phyloP scores from a whole-genome alignment of 75 land plant genomes.

The Pinus tabuliformis region DNA sequence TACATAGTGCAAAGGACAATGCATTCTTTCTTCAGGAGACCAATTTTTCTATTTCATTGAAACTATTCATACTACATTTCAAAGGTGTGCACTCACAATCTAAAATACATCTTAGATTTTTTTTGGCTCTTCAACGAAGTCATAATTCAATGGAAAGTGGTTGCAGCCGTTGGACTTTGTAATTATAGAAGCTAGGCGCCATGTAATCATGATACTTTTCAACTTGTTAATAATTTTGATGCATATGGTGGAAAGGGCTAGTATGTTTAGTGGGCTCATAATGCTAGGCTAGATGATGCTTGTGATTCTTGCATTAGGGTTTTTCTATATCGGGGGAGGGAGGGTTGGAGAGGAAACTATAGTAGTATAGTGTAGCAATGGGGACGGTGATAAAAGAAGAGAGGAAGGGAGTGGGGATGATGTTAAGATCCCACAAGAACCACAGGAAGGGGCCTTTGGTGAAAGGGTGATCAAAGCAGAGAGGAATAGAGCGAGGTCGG shows the following conservation, averaged over 20 bases:
- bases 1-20: neutral
- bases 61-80: neutral
- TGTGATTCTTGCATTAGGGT: no score
- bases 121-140: neutral
- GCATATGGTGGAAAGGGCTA: constrained; percentile 70
- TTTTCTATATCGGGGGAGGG: no score
- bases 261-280: constrained; percentile 76
- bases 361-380: constrained; percentile 7
- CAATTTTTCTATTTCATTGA: neutral
- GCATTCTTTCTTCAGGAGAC: neutral
- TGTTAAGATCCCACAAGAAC: constrained; percentile 35
- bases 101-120: neutral
- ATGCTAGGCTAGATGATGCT: constrained; percentile 21
- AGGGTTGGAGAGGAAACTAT: no score
- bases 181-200: constrained; percentile 60
- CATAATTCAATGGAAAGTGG: neutral
- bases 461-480: no score
- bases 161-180: constrained; percentile 66
- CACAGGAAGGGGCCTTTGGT: no score
- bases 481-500: no score
- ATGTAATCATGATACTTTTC: constrained; percentile 53
- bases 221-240: constrained; percentile 60
- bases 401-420: constrained; percentile 45
- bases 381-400: constrained; percentile 46
- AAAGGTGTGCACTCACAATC: neutral